Conservation (phyloP, 2,329 filamentous ascomycete species). For the Diaporthe amygdali region DNA sequence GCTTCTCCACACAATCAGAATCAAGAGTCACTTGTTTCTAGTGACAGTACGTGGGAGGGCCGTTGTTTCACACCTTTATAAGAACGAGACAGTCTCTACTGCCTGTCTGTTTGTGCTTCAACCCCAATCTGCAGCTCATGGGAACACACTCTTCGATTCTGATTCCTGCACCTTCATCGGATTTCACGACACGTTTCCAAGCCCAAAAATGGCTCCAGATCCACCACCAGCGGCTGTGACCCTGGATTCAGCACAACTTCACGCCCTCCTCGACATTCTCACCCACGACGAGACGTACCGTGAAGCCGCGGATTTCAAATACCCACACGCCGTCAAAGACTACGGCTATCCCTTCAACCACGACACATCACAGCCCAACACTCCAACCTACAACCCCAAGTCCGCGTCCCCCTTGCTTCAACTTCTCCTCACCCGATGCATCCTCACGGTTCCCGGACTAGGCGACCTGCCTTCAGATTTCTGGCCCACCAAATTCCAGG, state of each 20-base stretch:
- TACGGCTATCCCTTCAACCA: slow-evolving; percentile 73
- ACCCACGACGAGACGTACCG: slow-evolving; percentile 64
- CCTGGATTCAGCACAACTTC: slow-evolving; percentile 47
- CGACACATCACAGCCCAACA: neutral
- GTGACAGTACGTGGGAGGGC: neutral
- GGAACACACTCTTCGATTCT: neutral
- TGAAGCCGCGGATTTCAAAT: slow-evolving; percentile 76
- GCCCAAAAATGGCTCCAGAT: slow-evolving; percentile 11
- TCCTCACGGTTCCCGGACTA: slow-evolving; percentile 70
- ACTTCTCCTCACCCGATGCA: slow-evolving; percentile 67
- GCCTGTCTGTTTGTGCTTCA: neutral
- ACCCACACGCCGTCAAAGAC: slow-evolving; percentile 63
- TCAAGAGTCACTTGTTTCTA: neutral
- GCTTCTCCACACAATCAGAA: neutral
- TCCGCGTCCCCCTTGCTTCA: slow-evolving; percentile 72
- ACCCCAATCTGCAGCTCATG: neutral
- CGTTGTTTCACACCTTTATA: too few species aligned
- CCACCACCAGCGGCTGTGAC: neutral
- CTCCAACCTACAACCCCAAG: slow-evolving; percentile 27
- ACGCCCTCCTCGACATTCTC: slow-evolving; percentile 64
- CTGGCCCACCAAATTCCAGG: slow-evolving; percentile 67
- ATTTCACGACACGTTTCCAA: neutral
- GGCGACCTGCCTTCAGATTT: slow-evolving; percentile 67
- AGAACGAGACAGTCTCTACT: neutral
- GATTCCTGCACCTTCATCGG: neutral